A percentile compares a stretch with the other conserved stretches of the same genome.
These are phyloP conservation scores for Wickerhamomyces canadensis DNA, from an alignment of 805 yeast genomes.

Conservation along the genomic window DNA sequence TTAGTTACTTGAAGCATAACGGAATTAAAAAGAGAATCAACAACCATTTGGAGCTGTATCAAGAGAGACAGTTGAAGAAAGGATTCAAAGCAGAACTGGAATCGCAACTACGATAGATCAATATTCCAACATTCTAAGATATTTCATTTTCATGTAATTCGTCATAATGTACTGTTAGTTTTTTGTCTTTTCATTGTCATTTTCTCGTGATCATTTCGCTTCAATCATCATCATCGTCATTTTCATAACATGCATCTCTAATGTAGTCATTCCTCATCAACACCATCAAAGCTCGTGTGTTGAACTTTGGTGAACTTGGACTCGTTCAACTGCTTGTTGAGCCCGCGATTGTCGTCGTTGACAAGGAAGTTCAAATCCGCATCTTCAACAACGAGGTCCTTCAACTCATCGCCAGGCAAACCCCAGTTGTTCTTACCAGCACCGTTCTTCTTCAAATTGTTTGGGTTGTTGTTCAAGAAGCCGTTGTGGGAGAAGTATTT, in stretches of 20 bases:
- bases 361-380: neutral
- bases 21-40: conserved; percentile 74
- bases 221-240: no score
- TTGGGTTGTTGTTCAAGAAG: conserved; percentile 61
- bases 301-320: neutral
- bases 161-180: no score
- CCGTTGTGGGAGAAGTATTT: conserved; percentile 81
- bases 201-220: no score
- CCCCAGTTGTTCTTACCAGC: conserved; percentile 92
- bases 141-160: no score
- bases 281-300: neutral
- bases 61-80: conserved; percentile 81
- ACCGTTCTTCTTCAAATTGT: conserved; percentile 75
- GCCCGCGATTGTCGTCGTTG: neutral
- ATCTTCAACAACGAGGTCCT: conserved; percentile 51
- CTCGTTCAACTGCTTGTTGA: neutral
- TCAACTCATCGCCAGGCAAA: conserved; percentile 67
- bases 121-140: no score
- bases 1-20: conserved; percentile 58
- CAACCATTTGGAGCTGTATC: conserved; percentile 61
- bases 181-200: no score
- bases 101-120: conserved; percentile 12
- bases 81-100: conserved; percentile 71
- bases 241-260: no score
- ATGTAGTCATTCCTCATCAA: no score